Evolutionary conservation across 192 early-diverging fungal species (phyloP), one percentile per base, ranked within the genome.

Genomic region (Allomyces arbusculus): DNA sequence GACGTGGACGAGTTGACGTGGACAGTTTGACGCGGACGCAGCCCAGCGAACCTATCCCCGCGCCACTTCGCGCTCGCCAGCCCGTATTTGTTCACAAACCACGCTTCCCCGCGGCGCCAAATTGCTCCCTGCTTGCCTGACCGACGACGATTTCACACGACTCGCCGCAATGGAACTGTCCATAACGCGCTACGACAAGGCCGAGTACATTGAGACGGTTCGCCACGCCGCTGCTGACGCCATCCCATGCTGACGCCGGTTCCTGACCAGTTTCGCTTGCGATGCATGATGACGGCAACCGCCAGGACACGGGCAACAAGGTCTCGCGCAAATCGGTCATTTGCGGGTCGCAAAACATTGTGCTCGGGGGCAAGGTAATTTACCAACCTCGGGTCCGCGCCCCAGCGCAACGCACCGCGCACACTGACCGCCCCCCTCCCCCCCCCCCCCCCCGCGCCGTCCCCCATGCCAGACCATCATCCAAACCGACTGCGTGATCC

Each of bases 261-360:
- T 7, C 24, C 23, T 44, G 6, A 50, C 24, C 20, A 45, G 50
- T 63, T 23, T 23, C 45, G 22, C 61, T 20, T 44, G 62, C 16
- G 20, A 65, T 19, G 25, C 19, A 23, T 23, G 33, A n/a, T 10
- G 61, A 10, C 3, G 64, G 55, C 14, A 10, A 20, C 69, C n/a
- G n/a, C n/a, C n/a, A 88, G 86, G 94, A 95, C 69, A 95, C 92
- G 0, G 91, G 94, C 33, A 97, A 97, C 81, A 95, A 93, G 76
- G 90, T 97, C 45, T 87, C 85, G 68, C 83, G 93, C 23, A 90
- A 91, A 74, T 90, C 90, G 3, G 84, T 90, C 64, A 97, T 97
- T 69, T 91, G 86, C 68, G 94, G 92, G 12, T 86, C 85, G 73
- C 91, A 95, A 72, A 97, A 97, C 79, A 97, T 97, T 65, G 87